Conservation (phyloP, 352 stramenopile genomes). For the Elongisporangium anandrum region DNA sequence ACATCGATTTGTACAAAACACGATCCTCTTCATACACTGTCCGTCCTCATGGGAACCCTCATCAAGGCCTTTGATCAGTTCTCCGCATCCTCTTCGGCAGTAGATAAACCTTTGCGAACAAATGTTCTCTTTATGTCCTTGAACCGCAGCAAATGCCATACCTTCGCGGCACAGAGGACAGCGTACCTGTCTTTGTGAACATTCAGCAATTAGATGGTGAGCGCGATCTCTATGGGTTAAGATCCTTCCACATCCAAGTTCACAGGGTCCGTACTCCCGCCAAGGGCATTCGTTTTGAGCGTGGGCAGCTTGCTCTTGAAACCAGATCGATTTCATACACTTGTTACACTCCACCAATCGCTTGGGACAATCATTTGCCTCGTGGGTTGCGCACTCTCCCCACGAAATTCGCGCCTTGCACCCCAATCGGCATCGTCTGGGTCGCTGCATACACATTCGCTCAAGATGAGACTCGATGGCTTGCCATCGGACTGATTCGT, state of each 20-base stretch:
- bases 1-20: slow-evolving; percentile 55
- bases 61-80: slow-evolving; percentile 33
- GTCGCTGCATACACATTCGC: slow-evolving; percentile 24
- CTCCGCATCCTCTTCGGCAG: slow-evolving; percentile 55
- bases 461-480: slow-evolving; percentile 29
- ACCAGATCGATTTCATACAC: slow-evolving; percentile 45
- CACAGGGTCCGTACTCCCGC: slow-evolving; percentile 43
- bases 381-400: slow-evolving; percentile 22
- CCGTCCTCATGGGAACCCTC: slow-evolving; percentile 33
- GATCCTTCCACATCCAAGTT: slow-evolving; percentile 30
- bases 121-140: slow-evolving; percentile 36
- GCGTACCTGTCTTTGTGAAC: slow-evolving; percentile 32
- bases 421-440: slow-evolving; percentile 48
- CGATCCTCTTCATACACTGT: slow-evolving; percentile 35
- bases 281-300: slow-evolving; percentile 40
- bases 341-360: slow-evolving; percentile 46
- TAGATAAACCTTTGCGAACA: slow-evolving; percentile 46
- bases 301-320: slow-evolving; percentile 38
- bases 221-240: slow-evolving; percentile 50
- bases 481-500: slow-evolving; percentile 19
- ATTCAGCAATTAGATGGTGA: slow-evolving; percentile 56
- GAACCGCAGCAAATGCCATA: slow-evolving; percentile 26
- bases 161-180: slow-evolving; percentile 46
- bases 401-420: slow-evolving; percentile 25
- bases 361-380: slow-evolving; percentile 47